Evolutionary conservation across 306 rosid genomes (phyloP).

Genomic region (Mimosa bimucronata): DNA sequence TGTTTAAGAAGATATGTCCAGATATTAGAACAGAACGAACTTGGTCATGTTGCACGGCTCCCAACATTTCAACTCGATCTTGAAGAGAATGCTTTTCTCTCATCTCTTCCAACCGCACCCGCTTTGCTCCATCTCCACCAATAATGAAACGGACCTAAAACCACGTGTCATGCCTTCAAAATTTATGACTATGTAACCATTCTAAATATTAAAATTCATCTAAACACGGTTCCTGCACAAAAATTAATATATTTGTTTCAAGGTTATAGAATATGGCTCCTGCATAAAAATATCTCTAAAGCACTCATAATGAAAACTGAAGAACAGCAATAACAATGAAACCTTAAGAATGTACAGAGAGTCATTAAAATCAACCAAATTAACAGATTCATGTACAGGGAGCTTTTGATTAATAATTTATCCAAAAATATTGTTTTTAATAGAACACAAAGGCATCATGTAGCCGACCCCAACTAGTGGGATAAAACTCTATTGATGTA

Average conservation of each 20-base stretch:
- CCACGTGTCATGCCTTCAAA: slow-evolving; percentile 39
- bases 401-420: too few species aligned
- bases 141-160: slow-evolving; percentile 83
- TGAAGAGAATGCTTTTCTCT: slow-evolving; percentile 92
- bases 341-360: background rate
- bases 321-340: slow-evolving; percentile 15
- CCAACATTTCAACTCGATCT: slow-evolving; percentile 96
- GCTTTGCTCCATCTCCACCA: slow-evolving; percentile 95
- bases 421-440: too few species aligned
- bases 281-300: slow-evolving; percentile 9
- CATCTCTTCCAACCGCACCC: slow-evolving; percentile 96
- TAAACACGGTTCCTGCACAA: slow-evolving; percentile 2
- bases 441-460: too few species aligned
- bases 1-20: slow-evolving; percentile 93
- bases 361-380: slow-evolving; percentile 2
- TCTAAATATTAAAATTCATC: slow-evolving; percentile 18
- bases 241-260: too few species aligned
- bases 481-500: too few species aligned
- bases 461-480: too few species aligned
- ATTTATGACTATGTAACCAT: slow-evolving; percentile 20
- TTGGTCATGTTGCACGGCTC: slow-evolving; percentile 83
- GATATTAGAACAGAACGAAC: slow-evolving; percentile 74
- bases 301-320: slow-evolving; percentile 13
- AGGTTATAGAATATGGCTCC: background rate
- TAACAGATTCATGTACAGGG: background rate